Conservation (phyloP, 495 filamentous ascomycete species). For the Polyplosphaeria fusca region DNA sequence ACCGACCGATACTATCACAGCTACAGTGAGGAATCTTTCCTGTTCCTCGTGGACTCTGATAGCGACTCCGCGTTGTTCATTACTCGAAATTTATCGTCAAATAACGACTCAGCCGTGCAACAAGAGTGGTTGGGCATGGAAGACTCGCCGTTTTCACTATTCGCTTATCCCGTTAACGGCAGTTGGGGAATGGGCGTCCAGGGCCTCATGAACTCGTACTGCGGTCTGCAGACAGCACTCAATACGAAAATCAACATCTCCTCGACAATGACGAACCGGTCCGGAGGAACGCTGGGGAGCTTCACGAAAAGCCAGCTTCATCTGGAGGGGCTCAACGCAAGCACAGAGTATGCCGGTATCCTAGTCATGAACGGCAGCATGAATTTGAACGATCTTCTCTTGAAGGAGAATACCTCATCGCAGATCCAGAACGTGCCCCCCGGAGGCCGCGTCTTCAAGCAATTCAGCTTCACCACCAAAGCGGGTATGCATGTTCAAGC, state of each 20-base stretch:
- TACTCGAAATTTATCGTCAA: slow-evolving; percentile 63
- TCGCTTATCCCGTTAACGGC: slow-evolving; percentile 65
- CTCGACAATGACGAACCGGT: slow-evolving; percentile 64
- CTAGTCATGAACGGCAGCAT: slow-evolving; percentile 62
- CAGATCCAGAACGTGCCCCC: slow-evolving; percentile 48
- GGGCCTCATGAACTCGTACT: slow-evolving; percentile 58
- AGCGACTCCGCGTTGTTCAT: slow-evolving; percentile 69
- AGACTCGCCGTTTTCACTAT: slow-evolving; percentile 66
- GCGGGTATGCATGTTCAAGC: slow-evolving; percentile 53
- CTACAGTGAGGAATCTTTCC: slow-evolving; percentile 50
- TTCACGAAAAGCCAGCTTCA: slow-evolving; percentile 83
- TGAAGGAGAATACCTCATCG: slow-evolving; percentile 35
- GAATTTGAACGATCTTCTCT: slow-evolving; percentile 24
- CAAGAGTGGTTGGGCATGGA: slow-evolving; percentile 54
- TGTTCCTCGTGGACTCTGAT: slow-evolving; percentile 79
- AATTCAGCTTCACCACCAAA: slow-evolving; percentile 71
- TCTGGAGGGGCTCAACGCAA: slow-evolving; percentile 65
- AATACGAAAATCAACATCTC: slow-evolving; percentile 43
- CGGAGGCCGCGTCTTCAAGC: slow-evolving; percentile 67
- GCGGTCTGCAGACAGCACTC: slow-evolving; percentile 48
- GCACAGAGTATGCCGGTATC: slow-evolving; percentile 65
- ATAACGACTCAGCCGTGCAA: slow-evolving; percentile 40
- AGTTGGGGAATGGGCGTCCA: slow-evolving; percentile 44
- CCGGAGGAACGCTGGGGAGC: slow-evolving; percentile 42
- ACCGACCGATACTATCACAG: slow-evolving; percentile 69